A percentile compares a stretch with the other conserved stretches of the same genome.
phyloP scores from a whole-genome alignment of 495 filamentous ascomycete species.

The Annulohypoxylon maeteangense region DNA sequence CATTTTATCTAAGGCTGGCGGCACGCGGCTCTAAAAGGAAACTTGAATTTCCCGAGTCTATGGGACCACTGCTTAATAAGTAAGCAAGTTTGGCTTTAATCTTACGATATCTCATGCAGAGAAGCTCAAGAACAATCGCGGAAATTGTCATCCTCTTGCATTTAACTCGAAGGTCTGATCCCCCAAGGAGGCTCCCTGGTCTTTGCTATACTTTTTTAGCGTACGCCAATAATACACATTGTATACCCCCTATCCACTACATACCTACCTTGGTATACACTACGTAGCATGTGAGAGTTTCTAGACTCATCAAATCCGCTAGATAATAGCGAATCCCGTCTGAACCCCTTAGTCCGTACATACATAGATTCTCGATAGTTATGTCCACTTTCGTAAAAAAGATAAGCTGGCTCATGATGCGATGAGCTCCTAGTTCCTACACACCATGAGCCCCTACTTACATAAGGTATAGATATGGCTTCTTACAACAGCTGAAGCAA shows the following conservation, averaged over 20 bases:
- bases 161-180: slow-evolving; percentile 21
- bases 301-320: slow-evolving; percentile 1
- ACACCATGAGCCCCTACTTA: not conserved
- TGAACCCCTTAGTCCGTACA: not conserved
- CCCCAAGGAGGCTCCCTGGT: not conserved
- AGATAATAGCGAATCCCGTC: not conserved
- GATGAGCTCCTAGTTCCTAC: not conserved
- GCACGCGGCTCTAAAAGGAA: slow-evolving; percentile 34
- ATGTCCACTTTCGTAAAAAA: not conserved
- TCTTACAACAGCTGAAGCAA: not conserved
- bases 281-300: slow-evolving; percentile 1
- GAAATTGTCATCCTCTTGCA: slow-evolving; percentile 23
- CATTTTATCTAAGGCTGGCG: slow-evolving; percentile 28
- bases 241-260: slow-evolving; percentile 3
- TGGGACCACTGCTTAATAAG: slow-evolving; percentile 38
- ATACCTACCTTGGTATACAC: not conserved
- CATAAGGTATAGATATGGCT: slow-evolving; percentile 1
- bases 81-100: slow-evolving; percentile 25
- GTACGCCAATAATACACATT: not conserved
- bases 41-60: slow-evolving; percentile 39
- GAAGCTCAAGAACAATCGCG: slow-evolving; percentile 15
- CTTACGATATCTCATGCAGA: slow-evolving; percentile 34
- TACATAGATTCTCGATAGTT: not conserved
- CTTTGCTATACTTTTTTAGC: not conserved
- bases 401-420: not conserved